Evolutionary conservation across 495 filamentous ascomycete genomes (phyloP).

Genomic region (Penicillium maclennaniae): DNA sequence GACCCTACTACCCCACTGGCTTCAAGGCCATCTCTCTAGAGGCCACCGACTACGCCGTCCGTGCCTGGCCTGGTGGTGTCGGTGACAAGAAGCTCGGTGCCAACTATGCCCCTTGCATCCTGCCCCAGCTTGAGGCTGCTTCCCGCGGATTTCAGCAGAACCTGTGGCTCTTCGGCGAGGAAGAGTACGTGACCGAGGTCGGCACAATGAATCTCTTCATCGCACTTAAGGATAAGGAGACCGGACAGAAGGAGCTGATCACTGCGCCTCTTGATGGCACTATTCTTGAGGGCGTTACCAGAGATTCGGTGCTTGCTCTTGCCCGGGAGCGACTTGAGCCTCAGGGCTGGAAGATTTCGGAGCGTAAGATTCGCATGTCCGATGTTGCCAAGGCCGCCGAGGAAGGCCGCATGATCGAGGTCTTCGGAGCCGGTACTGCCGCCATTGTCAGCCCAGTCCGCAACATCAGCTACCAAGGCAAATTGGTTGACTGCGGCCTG

Average conservation of each 20-base stretch:
- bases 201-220: slow-evolving; percentile 98
- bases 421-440: slow-evolving; percentile 90
- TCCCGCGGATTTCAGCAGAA: slow-evolving; percentile 94
- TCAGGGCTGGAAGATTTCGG: slow-evolving; percentile 83
- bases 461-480: slow-evolving; percentile 77
- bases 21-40: slow-evolving; percentile 95
- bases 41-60: slow-evolving; percentile 90
- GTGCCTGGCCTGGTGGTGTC: slow-evolving; percentile 95
- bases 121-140: slow-evolving; percentile 88
- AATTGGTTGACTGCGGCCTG: slow-evolving; percentile 74
- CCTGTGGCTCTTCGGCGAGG: slow-evolving; percentile 91
- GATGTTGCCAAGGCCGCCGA: slow-evolving; percentile 74
- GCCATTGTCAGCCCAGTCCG: slow-evolving; percentile 72
- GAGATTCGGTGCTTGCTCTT: slow-evolving; percentile 79
- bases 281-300: slow-evolving; percentile 91
- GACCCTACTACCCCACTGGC: slow-evolving; percentile 95
- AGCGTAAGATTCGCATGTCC: slow-evolving; percentile 85
- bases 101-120: slow-evolving; percentile 95
- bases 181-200: slow-evolving; percentile 92
- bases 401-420: slow-evolving; percentile 85
- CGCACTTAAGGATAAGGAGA: slow-evolving; percentile 72
- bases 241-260: slow-evolving; percentile 81
- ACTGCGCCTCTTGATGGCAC: slow-evolving; percentile 94
- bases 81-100: slow-evolving; percentile 97
- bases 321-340: slow-evolving; percentile 75